Percentiles rank a stretch among this genome's conserved stretches.
These are phyloP conservation scores for Toxicodendron radicans DNA, from an alignment of 345 rosid genomes.

Conservation along the genomic window DNA sequence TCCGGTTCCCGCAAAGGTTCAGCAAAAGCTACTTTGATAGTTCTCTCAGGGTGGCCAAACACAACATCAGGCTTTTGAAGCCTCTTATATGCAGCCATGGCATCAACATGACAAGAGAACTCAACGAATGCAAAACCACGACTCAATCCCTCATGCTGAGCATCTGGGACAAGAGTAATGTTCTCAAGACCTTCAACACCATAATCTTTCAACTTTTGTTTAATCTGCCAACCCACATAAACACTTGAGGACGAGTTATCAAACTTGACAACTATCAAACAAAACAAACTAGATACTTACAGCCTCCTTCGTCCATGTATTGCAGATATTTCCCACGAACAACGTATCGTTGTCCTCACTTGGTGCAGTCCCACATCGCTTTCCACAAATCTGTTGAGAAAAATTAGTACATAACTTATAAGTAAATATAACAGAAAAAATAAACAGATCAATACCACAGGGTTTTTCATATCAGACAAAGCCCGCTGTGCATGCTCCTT, in stretches of 20 bases:
- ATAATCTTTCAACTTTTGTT: conserved; percentile 55
- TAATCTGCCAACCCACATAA: conserved; percentile 40
- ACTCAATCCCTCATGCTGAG: conserved; percentile 61
- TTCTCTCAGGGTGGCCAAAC: conserved; percentile 64
- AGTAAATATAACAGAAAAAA: neutral
- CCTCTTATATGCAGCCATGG: conserved; percentile 61
- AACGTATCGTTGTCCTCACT: conserved; percentile 68
- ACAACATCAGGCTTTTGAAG: conserved; percentile 71
- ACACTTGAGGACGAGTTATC: conserved; percentile 22
- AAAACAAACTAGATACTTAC: conserved; percentile 38
- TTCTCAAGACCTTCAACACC: conserved; percentile 54
- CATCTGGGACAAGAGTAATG: conserved; percentile 57
- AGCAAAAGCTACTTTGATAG: conserved; percentile 70
- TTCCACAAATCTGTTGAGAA: conserved; percentile 51
- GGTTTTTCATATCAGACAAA: conserved; percentile 64
- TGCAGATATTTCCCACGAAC: conserved; percentile 65
- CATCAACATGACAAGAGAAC: conserved; percentile 64
- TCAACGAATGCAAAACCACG: conserved; percentile 73
- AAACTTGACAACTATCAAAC: conserved; percentile 6
- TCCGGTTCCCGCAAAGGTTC: conserved; percentile 68
- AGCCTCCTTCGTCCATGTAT: conserved; percentile 73
- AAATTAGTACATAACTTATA: conserved; percentile 11
- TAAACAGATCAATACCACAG: conserved; percentile 40
- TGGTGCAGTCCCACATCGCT: conserved; percentile 63
- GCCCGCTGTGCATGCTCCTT: conserved; percentile 57